Base-by-base conservation (phyloP, 768 basidiomycete genomes). In the Neoboletus subvelutipes region DNA sequence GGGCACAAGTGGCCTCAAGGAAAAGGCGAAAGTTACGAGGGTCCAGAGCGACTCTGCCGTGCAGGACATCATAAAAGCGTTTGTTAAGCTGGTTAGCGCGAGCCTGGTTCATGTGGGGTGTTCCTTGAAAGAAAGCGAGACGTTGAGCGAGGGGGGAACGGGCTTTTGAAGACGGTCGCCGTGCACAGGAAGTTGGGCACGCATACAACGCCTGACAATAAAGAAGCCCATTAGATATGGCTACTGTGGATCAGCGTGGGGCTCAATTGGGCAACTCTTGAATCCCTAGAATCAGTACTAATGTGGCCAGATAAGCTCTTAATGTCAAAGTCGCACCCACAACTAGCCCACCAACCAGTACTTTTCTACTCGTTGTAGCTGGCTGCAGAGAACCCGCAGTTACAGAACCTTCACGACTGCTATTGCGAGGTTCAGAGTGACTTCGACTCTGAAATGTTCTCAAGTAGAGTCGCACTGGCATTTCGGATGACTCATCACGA, bases 1-100 rank as follows among this genome's bases (percentile, higher is more conserved):
- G 78, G 10, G 55, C 61, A 62, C 71, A 80, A 15, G 78, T 64
- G 7, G 76, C 79, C 53, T 84, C 80, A 9, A 84, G 69, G 55
- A 84, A 84, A 11, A 67, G 72, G 9, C 54, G 49, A 28, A n/a
- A 56, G 24, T 54, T 50, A 13, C 60, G 58, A 41, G 65, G 54
- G 2, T 71, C 64, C 3, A 80, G 20, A 1, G 22, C 0, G 2
- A 59, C 59, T 45, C 63, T 68, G 47, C 76, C 78, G 20, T 56
- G 48, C 3, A 79, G 31, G 22, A 79, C 58, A 33, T 67, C 54
- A 18, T 75, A 50, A 34, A 80, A 75, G 11, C 70, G 64, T 58
- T 70, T 77, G 29, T 66, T 67, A 26, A 82, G 74, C 17, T 62
- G 71, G 4, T 50, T 51, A 26, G 22, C 3, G 17, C 67, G 67